Conservation (phyloP, 192 early-diverging fungal genomes). For the Gorgonomyces haynaldii region DNA sequence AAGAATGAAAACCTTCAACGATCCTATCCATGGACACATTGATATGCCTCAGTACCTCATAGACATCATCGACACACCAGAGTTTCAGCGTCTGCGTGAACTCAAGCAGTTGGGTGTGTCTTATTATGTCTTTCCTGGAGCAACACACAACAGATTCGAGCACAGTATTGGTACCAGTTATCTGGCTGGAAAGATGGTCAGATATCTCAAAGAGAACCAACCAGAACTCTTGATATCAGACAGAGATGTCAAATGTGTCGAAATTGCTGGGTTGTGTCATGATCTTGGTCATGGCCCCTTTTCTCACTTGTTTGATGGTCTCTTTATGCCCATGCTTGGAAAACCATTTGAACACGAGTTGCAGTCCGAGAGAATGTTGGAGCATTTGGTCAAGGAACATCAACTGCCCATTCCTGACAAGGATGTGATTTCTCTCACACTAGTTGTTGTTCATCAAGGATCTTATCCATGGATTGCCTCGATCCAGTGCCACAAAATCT, state of each 20-base stretch:
- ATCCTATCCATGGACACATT: slow-evolving; percentile 68
- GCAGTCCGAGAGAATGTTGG: slow-evolving; percentile 77
- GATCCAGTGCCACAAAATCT: slow-evolving; percentile 15
- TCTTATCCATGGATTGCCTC: slow-evolving; percentile 29
- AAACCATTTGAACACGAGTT: too few species aligned
- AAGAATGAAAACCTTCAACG: slow-evolving; percentile 51
- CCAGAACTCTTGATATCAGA: slow-evolving; percentile 67
- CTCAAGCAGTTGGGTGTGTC: slow-evolving; percentile 80
- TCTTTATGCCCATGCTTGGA: slow-evolving; percentile 77
- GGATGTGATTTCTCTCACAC: slow-evolving; percentile 29
- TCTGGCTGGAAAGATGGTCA: slow-evolving; percentile 63
- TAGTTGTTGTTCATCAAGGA: slow-evolving; percentile 32
- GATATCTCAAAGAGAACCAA: slow-evolving; percentile 41
- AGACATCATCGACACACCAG: slow-evolving; percentile 77
- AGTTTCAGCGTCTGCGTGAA: slow-evolving; percentile 92
- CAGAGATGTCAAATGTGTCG: slow-evolving; percentile 74
- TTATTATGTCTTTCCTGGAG: slow-evolving; percentile 66
- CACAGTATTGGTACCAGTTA: slow-evolving; percentile 82
- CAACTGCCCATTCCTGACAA: slow-evolving; percentile 43
- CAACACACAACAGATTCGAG: slow-evolving; percentile 92
- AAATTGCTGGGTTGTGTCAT: slow-evolving; percentile 84
- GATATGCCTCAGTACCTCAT: slow-evolving; percentile 52
- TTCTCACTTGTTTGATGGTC: slow-evolving; percentile 89
- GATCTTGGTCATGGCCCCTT: slow-evolving; percentile 96
- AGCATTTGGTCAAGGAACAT: slow-evolving; percentile 67